Evolutionary conservation across 371 early-diverging fungal species (phyloP).

Genomic region (Mucor irregularis): DNA sequence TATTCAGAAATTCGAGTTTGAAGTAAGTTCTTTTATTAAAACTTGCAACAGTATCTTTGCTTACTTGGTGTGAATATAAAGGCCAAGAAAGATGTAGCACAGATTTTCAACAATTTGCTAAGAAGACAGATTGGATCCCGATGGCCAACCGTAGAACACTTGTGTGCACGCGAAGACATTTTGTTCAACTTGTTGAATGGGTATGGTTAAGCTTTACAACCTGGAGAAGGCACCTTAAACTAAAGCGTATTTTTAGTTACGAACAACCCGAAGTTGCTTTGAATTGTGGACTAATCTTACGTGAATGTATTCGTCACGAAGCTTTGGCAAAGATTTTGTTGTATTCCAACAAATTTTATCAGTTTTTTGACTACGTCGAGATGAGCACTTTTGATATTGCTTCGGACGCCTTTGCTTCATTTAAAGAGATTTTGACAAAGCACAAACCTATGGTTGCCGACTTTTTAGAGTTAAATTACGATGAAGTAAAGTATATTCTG

Average conservation of each 20-base stretch:
- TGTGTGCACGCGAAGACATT: slow-evolving; percentile 80
- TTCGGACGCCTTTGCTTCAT: slow-evolving; percentile 96
- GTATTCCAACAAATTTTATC: slow-evolving; percentile 84
- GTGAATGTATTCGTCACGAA: slow-evolving; percentile 96
- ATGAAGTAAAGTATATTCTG: slow-evolving; percentile 72
- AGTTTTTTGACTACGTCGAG: slow-evolving; percentile 94
- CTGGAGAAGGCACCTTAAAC: background rate
- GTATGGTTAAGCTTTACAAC: slow-evolving; percentile 37
- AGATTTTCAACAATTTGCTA: slow-evolving; percentile 94
- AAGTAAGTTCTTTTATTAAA: slow-evolving; percentile 51
- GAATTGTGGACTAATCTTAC: slow-evolving; percentile 95
- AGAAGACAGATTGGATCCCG: slow-evolving; percentile 93
- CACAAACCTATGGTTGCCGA: slow-evolving; percentile 91
- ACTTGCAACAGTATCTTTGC: background rate
- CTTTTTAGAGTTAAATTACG: slow-evolving; percentile 89
- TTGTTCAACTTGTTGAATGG: slow-evolving; percentile 80
- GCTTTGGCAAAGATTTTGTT: slow-evolving; percentile 83
- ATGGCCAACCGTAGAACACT: slow-evolving; percentile 94
- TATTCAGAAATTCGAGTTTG: slow-evolving; percentile 92
- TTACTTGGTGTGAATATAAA: slow-evolving; percentile 11
- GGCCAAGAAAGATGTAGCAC: slow-evolving; percentile 97
- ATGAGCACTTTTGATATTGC: slow-evolving; percentile 97
- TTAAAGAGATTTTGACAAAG: slow-evolving; percentile 94
- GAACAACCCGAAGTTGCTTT: slow-evolving; percentile 94
- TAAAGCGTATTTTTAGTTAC: slow-evolving; percentile 60